Base-by-base conservation (phyloP, 2,329 filamentous ascomycete genomes). In the Amphichorda felina region DNA sequence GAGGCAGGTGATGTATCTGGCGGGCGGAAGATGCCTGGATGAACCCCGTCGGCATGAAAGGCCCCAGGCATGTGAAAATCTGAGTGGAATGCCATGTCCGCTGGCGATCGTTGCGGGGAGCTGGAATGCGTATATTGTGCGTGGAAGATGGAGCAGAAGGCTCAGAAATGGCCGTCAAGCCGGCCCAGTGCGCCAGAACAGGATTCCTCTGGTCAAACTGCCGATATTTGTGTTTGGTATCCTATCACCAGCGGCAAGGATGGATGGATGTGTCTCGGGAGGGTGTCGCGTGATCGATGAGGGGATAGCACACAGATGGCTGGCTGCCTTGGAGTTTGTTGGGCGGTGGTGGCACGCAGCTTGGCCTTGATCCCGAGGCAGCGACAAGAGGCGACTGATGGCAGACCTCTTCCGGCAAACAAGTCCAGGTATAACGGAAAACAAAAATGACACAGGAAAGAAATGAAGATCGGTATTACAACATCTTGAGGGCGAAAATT, bases 11-110 rank as follows among this genome's bases (percentile, higher is more conserved):
- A 49, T 9, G 61, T 55, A 36, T 51, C 48, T 18, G 63, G 58
- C 9, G 64, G 63, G 38, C 62, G 61, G 41, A 68, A 68, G 22
- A 70, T 52, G 35, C 63, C 62, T 6, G 64, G 57, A 42, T 67
- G 61, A 24, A 63, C 50, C 45, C 55, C 51, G 28, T 57, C 54
- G 33, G 45, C 41, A 41, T 56, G 50, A 32, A 56, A 57, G 35
- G 50, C 43, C 28, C 55, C 55, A 13, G 55, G 54, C 51, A 59
- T 56, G 38, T 53, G 55, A 44, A 57, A 55, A 19, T 39, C 27
- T 19, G 38, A 31, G 15, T 30, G 26, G n/a, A 38, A 19, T 13
- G 37, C 27, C 37, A 38, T 38, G 30, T 17, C 6, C 8, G 13
- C 5, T 25, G 5, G 10, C 4, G 21, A 5, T 25, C 8, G 32